Conservation (phyloP, 805 yeast species). For the Blastobotrys americana region DNA sequence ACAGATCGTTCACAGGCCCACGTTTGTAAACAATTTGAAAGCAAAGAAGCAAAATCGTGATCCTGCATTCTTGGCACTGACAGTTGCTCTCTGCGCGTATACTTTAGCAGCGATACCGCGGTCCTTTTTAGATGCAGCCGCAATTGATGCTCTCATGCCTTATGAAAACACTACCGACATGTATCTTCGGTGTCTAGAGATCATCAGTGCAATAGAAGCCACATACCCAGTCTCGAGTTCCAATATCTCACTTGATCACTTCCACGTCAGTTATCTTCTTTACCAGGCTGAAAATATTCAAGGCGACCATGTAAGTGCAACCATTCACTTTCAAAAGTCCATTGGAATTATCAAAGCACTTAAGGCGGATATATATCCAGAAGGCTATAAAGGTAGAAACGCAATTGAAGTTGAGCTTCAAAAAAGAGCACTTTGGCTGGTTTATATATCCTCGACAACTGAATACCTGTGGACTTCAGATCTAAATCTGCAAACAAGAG, state of each 20-base stretch:
- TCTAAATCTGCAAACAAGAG: slow-evolving; percentile 1
- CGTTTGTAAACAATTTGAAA: slow-evolving; percentile 11
- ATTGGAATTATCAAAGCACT: slow-evolving; percentile 10
- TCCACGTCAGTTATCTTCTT: background rate
- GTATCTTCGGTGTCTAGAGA: slow-evolving; percentile 11
- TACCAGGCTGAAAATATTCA: slow-evolving; percentile 8
- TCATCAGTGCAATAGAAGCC: slow-evolving; percentile 4
- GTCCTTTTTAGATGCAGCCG: slow-evolving; percentile 4
- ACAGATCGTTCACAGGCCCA: slow-evolving; percentile 15
- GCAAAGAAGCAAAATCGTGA: slow-evolving; percentile 10
- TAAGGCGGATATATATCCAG: slow-evolving; percentile 7
- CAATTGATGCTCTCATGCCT: slow-evolving; percentile 9
- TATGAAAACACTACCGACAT: slow-evolving; percentile 6
- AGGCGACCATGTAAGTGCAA: slow-evolving; percentile 10
- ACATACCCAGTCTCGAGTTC: slow-evolving; percentile 4
- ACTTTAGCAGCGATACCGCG: slow-evolving; percentile 12
- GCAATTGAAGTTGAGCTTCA: slow-evolving; percentile 12
- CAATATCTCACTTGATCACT: slow-evolving; percentile 8
- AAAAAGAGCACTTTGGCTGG: slow-evolving; percentile 13
- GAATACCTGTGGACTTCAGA: slow-evolving; percentile 2
- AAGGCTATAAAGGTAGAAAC: slow-evolving; percentile 9
- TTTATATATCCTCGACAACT: slow-evolving; percentile 4
- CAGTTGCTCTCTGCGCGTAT: slow-evolving; percentile 9
- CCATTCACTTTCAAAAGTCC: background rate
- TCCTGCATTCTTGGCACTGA: slow-evolving; percentile 9